Evolutionary conservation across 768 basidiomycete genomes (phyloP).

Genomic region (Scleroderma bovista): DNA sequence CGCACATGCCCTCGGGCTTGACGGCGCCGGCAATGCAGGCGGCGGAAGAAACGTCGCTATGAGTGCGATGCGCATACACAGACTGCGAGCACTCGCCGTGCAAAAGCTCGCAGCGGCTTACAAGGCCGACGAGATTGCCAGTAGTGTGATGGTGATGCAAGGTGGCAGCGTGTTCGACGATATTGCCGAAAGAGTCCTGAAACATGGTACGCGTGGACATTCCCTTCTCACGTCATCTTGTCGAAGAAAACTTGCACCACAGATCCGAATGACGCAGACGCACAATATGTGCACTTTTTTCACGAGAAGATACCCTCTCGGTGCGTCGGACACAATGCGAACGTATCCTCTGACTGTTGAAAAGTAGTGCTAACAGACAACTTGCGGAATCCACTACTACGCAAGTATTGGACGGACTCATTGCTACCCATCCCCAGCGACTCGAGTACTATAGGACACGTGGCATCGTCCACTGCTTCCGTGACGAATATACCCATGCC

Average conservation of each 20-base stretch:
- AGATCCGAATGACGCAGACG: conserved; percentile 77
- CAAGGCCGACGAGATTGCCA: conserved; percentile 83
- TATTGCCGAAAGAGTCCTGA: conserved; percentile 82
- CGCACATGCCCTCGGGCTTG: conserved; percentile 60
- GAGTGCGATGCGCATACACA: conserved; percentile 80
- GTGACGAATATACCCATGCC: conserved; percentile 73
- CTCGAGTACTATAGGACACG: conserved; percentile 85
- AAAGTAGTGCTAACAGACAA: conserved; percentile 47
- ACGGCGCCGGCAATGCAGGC: conserved; percentile 45
- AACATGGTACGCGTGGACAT: conserved; percentile 40
- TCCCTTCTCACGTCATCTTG: neutral
- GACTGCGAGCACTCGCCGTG: conserved; percentile 75
- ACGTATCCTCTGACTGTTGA: conserved; percentile 12
- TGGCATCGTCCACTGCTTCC: conserved; percentile 87
- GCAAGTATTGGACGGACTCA: conserved; percentile 73
- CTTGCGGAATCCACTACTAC: conserved; percentile 81
- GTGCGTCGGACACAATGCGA: conserved; percentile 36
- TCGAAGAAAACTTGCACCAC: neutral
- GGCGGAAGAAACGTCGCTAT: conserved; percentile 73
- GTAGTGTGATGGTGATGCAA: conserved; percentile 94
- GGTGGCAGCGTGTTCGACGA: conserved; percentile 91
- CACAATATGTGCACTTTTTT: conserved; percentile 89
- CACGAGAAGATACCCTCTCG: conserved; percentile 93
- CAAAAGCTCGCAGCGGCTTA: conserved; percentile 86
- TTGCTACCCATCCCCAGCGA: conserved; percentile 63